Evolutionary conservation across 2,329 filamentous ascomycete genomes (phyloP).

Genomic region (Neospermospora avenae): DNA sequence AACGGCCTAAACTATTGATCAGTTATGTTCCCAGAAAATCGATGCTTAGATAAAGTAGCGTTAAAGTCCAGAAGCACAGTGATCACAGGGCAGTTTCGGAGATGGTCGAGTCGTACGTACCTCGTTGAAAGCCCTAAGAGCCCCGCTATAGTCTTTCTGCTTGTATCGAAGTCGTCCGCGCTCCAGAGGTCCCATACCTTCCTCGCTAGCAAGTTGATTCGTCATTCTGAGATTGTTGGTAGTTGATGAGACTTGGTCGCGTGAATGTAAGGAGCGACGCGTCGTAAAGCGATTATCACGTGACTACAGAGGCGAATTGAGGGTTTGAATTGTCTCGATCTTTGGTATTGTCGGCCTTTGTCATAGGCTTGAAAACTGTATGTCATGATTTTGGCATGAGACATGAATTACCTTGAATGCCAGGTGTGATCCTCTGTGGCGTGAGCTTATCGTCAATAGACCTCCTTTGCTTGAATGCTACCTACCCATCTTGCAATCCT

Average conservation of each 20-base stretch:
- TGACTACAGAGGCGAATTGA: neutral
- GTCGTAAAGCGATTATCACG: neutral
- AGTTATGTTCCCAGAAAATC: no score
- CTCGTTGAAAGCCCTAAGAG: slow-evolving; percentile 30
- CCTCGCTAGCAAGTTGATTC: slow-evolving; percentile 17
- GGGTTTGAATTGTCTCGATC: no score
- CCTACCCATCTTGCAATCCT: no score
- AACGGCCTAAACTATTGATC: slow-evolving; percentile 30
- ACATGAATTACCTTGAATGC: no score
- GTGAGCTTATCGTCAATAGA: no score
- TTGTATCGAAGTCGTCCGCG: slow-evolving; percentile 31
- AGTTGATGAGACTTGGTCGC: neutral
- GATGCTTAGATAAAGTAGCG: no score
- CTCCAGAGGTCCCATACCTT: slow-evolving; percentile 29
- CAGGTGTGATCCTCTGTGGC: no score
- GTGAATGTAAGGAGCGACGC: neutral
- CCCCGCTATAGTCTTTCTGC: slow-evolving; percentile 29
- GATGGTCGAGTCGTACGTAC: slow-evolving; percentile 14
- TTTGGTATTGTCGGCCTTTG: no score
- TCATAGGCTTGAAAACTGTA: no score
- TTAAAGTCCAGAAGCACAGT: no score
- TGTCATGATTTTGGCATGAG: no score
- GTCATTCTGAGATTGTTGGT: slow-evolving; percentile 8
- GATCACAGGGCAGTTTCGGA: neutral
- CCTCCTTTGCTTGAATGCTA: no score